A percentile compares a stretch with the other conserved stretches of the same genome.
Conservation (phyloP, 257 asterid species). For the Thymus quinquecostatus region DNA sequence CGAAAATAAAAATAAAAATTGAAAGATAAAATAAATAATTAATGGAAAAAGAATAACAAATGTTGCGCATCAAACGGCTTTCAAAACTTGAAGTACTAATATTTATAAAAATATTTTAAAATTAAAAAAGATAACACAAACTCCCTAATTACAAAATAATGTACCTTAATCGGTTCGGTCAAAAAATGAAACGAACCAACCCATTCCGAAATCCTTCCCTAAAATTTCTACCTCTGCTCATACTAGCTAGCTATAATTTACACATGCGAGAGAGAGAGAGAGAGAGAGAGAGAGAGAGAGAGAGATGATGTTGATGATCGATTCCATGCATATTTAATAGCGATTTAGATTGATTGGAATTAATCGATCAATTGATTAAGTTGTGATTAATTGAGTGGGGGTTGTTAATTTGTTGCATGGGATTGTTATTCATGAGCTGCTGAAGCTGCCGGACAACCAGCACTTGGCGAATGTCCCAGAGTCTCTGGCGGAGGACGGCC, state of each 20-base stretch:
- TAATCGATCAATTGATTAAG: conserved; percentile 16
- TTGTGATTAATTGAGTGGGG: conserved; percentile 41
- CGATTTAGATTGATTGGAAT: conserved; percentile 2
- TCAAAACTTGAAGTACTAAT: background rate
- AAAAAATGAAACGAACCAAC: conserved; percentile 26
- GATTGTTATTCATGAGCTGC: conserved; percentile 55
- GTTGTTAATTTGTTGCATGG: conserved; percentile 54
- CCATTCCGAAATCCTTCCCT: conserved; percentile 33
- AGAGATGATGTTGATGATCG: background rate
- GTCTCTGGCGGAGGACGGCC: conserved; percentile 63
- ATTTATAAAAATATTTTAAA: conserved; percentile 10
- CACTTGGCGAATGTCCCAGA: conserved; percentile 75
- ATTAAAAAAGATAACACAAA: conserved; percentile 4
- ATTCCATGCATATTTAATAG: conserved; percentile 24
- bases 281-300: conserved; percentile 27
- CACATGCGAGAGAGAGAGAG: conserved; percentile 12
- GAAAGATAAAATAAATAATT: too few relatives aligned
- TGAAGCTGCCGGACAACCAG: conserved; percentile 68
- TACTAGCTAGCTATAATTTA: conserved; percentile 32
- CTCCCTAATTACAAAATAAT: conserved; percentile 43
- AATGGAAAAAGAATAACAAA: background rate
- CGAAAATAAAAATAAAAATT: background rate
- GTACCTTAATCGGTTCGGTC: conserved; percentile 34
- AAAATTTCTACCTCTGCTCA: conserved; percentile 24
- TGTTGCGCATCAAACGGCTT: background rate